Base-by-base conservation (phyloP, 2,329 filamentous ascomycete genomes). In the Arthrinium phaeospermum region DNA sequence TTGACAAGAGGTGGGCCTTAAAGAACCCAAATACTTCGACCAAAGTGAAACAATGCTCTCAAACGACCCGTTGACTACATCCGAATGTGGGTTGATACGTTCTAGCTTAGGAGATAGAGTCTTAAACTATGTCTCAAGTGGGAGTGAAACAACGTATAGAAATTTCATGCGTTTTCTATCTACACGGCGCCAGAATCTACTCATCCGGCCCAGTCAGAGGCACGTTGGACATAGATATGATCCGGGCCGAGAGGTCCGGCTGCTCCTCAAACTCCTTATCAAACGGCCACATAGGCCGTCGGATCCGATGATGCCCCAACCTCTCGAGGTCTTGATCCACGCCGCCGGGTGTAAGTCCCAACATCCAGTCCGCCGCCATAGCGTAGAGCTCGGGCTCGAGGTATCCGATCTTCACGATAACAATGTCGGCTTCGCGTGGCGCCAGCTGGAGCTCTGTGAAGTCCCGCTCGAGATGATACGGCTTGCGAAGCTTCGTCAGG, bases 381-480 rank as follows among this genome's bases (percentile, higher is more conserved):
- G 83, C 83, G 72, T 87, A 88, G 5, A 89, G 78, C 75, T 89
- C 84, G 4, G 87, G 87, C 75, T 89, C 87, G 1, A 89, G 78
- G 72, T 89, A 89, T 22, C 87, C 87, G 64, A 89, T 89, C 77
- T 89, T 89, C 34, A 89, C 86, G 61, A 89, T 83, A 0, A 89
- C 86, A 30, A 89, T 83, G 73, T 87, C 85, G 0, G 84, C 83
- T 5, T 80, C 75, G 1, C 86, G 82, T 1, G 87, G 86, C 12
- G 78, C 67, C 0, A 89, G 82, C 61, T 84, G 72, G 0, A 89
- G 81, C 3, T 85, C 84, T 0, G 83, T 86, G 74, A 89, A 89
- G 75, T 89, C 87, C 14, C 78, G 81, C 75, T 89, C 86, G 67
- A 83, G 82, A 73, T 89, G 87, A 74, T 89, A 68, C 22, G 67